Percentiles rank a stretch among this genome's conserved stretches.
Evolutionary conservation across 2,329 filamentous ascomycete genomes (phyloP).

Genomic region (Pyrenochaeta sp.): DNA sequence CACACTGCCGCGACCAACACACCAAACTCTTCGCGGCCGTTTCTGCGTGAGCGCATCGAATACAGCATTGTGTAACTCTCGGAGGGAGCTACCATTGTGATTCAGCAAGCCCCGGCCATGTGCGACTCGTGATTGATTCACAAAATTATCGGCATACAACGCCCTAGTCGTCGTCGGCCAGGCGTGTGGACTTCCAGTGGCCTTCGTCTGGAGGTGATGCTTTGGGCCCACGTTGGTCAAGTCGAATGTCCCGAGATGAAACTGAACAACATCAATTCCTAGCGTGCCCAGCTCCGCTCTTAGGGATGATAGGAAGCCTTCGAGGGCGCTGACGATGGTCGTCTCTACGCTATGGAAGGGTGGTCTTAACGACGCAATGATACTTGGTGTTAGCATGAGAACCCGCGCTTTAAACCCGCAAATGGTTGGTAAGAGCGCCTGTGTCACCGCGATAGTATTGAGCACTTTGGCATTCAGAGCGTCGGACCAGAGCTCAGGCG

Average conservation of each 20-base stretch:
- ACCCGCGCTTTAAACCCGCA: constrained; percentile 69
- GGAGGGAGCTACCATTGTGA: constrained; percentile 72
- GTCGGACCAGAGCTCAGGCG: constrained; percentile 84
- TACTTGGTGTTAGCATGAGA: constrained; percentile 79
- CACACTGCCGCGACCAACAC: constrained; percentile 83
- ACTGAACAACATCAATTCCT: constrained; percentile 80
- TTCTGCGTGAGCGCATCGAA: constrained; percentile 85
- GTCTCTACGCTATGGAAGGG: constrained; percentile 88
- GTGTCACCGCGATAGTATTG: constrained; percentile 85
- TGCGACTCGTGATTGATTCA: constrained; percentile 47
- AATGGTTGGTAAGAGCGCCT: constrained; percentile 75
- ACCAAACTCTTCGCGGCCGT: constrained; percentile 68
- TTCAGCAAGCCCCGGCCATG: constrained; percentile 63
- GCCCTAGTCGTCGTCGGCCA: constrained; percentile 48
- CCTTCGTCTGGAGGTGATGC: constrained; percentile 49
- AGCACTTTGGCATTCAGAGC: constrained; percentile 92
- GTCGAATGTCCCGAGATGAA: constrained; percentile 93
- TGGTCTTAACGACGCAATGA: constrained; percentile 80
- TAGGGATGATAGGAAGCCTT: constrained; percentile 83
- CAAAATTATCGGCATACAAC: constrained; percentile 50
- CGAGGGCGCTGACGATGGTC: constrained; percentile 84
- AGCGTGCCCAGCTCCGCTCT: constrained; percentile 80
- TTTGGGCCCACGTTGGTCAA: constrained; percentile 68
- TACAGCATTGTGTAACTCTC: constrained; percentile 83
- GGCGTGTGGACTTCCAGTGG: constrained; percentile 45